Base-by-base conservation (phyloP, 2,329 filamentous ascomycete genomes). In the Clarireedia sp. region DNA sequence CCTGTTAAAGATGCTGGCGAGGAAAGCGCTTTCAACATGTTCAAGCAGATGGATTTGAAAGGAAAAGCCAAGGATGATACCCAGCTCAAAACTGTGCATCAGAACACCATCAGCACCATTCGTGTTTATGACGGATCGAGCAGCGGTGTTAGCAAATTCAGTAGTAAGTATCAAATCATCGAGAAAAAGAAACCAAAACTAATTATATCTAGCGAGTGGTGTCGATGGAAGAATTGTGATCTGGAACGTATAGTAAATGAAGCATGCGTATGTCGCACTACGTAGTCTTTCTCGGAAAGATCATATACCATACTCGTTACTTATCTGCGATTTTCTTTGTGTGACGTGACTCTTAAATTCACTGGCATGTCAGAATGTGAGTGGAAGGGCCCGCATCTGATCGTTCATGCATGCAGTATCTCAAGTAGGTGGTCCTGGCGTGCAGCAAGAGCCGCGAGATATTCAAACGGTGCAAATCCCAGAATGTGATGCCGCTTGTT, bases 21-120 rank as follows among this genome's bases (percentile, higher is more conserved):
- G 73, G 94, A 97, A 71, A 94, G 88, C 62, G 94, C 94, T 23
- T 76, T 96, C 70, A 96, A 97, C 73, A 96, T 97, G 90, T 99
- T 99, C 76, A 83, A 85, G 67, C 91, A 96, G 76, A 97, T 99
- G 94, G 94, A 99, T 72, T 79, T 99, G 62, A 96, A 94, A 79
- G 94, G 94, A 60, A 95, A 95, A 74, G 76, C 79, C 55, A 89
- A 89, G 69, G 90, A 95, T 67, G 91, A 97, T 70, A 96, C 91
- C 3, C 89, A 95, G 75, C 78, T 99, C 64, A 94, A 90, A 75
- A 97, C 94, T 10, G 83, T 94, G 47, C 94, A 99, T 73, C 94
- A 99, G 71, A 99, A 99, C 74, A 96, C 91, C 24, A 89, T 99
- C 68, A 90, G 82, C 67, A 96, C 85, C 2, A 76, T 99, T 50